Percentiles rank a stretch among this genome's conserved stretches.
Evolutionary conservation across 2,329 filamentous ascomycete genomes (phyloP).

Genomic region (Aspergillus quadricinctus): DNA sequence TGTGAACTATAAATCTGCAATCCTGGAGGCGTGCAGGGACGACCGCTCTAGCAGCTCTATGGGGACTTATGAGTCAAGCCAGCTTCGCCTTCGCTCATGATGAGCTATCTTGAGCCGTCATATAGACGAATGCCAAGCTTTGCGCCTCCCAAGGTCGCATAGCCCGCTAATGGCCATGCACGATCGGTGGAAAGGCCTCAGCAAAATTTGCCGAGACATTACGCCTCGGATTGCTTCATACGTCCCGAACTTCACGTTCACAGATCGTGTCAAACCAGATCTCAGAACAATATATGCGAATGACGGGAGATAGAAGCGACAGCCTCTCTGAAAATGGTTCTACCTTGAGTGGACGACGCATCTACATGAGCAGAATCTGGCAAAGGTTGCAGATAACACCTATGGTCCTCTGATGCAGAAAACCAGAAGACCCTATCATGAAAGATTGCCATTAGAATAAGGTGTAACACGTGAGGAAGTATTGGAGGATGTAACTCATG

Average conservation of each 20-base stretch:
- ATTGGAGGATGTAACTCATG: constrained; percentile 14
- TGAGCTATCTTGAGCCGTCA: background rate
- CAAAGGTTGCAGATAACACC: background rate
- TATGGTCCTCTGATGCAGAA: background rate
- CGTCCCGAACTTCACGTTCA: background rate
- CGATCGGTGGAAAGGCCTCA: background rate
- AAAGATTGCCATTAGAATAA: constrained; percentile 6
- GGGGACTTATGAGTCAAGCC: background rate
- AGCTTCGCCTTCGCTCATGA: background rate
- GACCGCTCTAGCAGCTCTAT: background rate
- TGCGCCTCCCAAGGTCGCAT: background rate
- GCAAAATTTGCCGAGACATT: background rate
- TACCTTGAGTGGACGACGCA: background rate
- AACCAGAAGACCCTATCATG: background rate
- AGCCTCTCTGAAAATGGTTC: background rate
- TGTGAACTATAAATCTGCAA: background rate
- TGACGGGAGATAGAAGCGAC: background rate
- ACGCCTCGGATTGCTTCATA: background rate
- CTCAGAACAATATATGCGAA: background rate
- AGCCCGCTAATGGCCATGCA: background rate
- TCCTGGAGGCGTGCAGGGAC: background rate
- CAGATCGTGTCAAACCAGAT: background rate
- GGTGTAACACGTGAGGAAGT: constrained; percentile 3
- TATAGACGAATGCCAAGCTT: background rate
- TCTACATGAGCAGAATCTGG: background rate